Conservation (phyloP, 176 grass and related monocot species). For the Avena eriantha region DNA sequence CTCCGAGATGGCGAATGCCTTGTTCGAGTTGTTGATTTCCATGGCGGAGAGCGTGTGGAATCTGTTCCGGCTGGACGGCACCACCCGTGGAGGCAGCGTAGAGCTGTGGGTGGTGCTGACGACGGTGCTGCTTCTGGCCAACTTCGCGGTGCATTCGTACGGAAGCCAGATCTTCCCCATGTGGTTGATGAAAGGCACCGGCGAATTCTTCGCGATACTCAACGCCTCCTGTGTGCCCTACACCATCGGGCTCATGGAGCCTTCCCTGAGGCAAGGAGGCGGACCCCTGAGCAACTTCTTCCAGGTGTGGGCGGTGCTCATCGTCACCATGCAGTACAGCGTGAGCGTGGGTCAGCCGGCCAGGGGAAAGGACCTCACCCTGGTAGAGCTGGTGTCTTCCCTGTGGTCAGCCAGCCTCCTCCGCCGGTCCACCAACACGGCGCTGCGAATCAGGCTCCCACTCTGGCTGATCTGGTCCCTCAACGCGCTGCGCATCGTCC, state of each 20-base stretch:
- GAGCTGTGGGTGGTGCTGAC: not conserved
- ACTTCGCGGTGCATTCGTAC: too few relatives aligned
- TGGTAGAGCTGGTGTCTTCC: not conserved
- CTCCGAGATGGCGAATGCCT: too few relatives aligned
- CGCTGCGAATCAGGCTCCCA: not conserved
- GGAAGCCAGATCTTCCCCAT: too few relatives aligned
- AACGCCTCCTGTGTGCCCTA: not conserved
- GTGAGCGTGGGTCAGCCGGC: not conserved
- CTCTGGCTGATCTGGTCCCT: not conserved
- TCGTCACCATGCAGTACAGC: conserved; percentile 15
- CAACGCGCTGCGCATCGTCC: not conserved
- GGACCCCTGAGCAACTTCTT: not conserved
- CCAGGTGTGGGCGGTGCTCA: not conserved
- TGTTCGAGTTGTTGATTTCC: too few relatives aligned
- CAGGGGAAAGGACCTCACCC: not conserved
- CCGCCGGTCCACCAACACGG: not conserved
- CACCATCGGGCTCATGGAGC: conserved; percentile 5
- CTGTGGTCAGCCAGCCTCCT: conserved; percentile 11
- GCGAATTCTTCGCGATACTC: not conserved
- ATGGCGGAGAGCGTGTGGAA: too few relatives aligned
- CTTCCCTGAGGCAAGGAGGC: not conserved
- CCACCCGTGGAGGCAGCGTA: too few relatives aligned
- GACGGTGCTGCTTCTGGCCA: too few relatives aligned
- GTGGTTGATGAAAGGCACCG: too few relatives aligned
- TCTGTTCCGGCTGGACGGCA: too few relatives aligned